phyloP scores from a whole-genome alignment of 345 rosid genomes.

The Camelina neglecta region DNA sequence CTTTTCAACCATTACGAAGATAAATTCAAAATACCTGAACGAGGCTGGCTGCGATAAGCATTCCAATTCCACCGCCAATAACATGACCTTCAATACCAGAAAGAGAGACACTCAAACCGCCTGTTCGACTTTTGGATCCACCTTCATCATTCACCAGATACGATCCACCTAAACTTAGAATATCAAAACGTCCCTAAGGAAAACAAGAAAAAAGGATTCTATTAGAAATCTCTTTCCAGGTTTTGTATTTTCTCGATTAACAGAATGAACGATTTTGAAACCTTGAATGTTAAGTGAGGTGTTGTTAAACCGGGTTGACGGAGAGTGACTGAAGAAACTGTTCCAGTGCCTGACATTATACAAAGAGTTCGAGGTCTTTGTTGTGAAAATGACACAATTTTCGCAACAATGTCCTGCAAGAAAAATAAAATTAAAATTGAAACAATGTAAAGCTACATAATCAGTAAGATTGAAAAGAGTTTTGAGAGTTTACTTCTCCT shows the following conservation, averaged over 20 bases:
- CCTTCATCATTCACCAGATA: slow-evolving; percentile 90
- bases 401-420: slow-evolving; percentile 81
- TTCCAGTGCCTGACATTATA: slow-evolving; percentile 90
- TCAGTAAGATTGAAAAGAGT: neutral
- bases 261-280: slow-evolving; percentile 41
- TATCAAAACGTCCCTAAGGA: slow-evolving; percentile 83
- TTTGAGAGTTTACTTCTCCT: slow-evolving; percentile 69
- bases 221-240: neutral
- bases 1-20: slow-evolving; percentile 12
- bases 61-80: slow-evolving; percentile 82
- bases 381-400: slow-evolving; percentile 76
- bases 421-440: neutral
- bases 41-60: slow-evolving; percentile 77
- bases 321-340: slow-evolving; percentile 83
- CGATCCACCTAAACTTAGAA: slow-evolving; percentile 92
- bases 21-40: slow-evolving; percentile 63
- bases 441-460: slow-evolving; percentile 20
- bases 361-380: slow-evolving; percentile 93
- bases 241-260: neutral
- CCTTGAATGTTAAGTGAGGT: slow-evolving; percentile 74
- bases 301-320: slow-evolving; percentile 74
- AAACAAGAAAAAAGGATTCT: slow-evolving; percentile 30
- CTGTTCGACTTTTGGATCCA: slow-evolving; percentile 74
- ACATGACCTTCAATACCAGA: slow-evolving; percentile 89
- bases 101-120: slow-evolving; percentile 94